Evolutionary conservation across 2,329 filamentous ascomycete genomes (phyloP).

Genomic region (Colletotrichum cereale): DNA sequence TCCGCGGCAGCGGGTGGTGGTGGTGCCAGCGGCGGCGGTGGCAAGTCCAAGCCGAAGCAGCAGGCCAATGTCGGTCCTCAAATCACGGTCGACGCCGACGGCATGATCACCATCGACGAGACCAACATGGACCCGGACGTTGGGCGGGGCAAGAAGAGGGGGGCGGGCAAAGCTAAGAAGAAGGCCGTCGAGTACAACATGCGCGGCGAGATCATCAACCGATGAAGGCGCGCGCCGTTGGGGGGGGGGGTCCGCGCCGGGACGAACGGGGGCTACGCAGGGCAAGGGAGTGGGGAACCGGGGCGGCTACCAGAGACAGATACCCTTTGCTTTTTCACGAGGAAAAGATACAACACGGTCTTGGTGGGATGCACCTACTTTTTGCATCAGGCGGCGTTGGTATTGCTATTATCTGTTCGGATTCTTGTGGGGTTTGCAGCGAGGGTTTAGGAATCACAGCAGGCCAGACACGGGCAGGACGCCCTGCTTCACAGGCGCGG

Average conservation of each 20-base stretch:
- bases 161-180: slow-evolving; percentile 48
- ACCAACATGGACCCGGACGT: slow-evolving; percentile 38
- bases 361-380: neutral
- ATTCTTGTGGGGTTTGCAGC: neutral
- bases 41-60: slow-evolving; percentile 6
- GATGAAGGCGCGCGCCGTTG: neutral
- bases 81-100: slow-evolving; percentile 37
- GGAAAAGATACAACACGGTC: slow-evolving; percentile 1
- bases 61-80: slow-evolving; percentile 30
- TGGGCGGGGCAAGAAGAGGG: slow-evolving; percentile 48
- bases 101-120: slow-evolving; percentile 41
- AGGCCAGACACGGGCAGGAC: neutral
- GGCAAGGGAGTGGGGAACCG: neutral
- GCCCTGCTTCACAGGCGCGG: neutral
- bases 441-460: neutral
- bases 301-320: slow-evolving; percentile 11
- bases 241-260: too few relatives aligned
- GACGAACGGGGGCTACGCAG: neutral
- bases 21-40: neutral
- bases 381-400: slow-evolving; percentile 14
- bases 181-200: slow-evolving; percentile 49
- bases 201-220: slow-evolving; percentile 40
- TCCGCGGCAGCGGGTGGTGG: slow-evolving; percentile 15
- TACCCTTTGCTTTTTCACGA: slow-evolving; percentile 16
- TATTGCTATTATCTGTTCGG: neutral